phyloP scores from a whole-genome alignment of 441 rosid genomes.

The Corymbia calophylla region DNA sequence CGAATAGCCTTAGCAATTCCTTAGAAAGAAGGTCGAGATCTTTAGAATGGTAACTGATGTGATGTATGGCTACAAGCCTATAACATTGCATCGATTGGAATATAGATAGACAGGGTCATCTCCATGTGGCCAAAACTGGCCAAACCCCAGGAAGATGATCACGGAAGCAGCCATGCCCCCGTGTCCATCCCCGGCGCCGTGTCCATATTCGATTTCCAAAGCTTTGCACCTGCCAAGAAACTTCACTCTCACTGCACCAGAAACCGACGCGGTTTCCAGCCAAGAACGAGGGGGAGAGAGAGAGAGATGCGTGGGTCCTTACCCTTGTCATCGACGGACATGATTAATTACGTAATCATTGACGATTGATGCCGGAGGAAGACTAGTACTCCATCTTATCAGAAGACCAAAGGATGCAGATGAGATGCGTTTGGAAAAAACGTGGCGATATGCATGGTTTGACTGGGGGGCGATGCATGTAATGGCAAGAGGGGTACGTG shows the following conservation, averaged over 20 bases:
- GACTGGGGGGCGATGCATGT: neutral
- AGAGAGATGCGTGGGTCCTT: neutral
- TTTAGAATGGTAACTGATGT: neutral
- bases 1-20: accelerated
- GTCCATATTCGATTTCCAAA: neutral
- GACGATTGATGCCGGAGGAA: neutral
- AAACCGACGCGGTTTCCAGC: neutral
- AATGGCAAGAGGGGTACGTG: neutral
- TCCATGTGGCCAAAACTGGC: neutral
- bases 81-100: accelerated
- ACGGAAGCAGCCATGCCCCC: neutral
- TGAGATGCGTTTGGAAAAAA: neutral
- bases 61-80: accelerated
- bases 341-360: neutral
- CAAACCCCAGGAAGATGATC: neutral
- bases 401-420: neutral
- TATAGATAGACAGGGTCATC: neutral
- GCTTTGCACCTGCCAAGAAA: neutral
- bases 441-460: neutral
- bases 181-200: neutral
- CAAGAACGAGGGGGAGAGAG: neutral
- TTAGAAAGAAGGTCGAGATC: neutral
- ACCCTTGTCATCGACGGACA: neutral
- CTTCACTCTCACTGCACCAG: neutral
- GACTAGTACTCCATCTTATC: neutral